phyloP scores from a whole-genome alignment of 352 stramenopile species.

The Phytophthora capsici region DNA sequence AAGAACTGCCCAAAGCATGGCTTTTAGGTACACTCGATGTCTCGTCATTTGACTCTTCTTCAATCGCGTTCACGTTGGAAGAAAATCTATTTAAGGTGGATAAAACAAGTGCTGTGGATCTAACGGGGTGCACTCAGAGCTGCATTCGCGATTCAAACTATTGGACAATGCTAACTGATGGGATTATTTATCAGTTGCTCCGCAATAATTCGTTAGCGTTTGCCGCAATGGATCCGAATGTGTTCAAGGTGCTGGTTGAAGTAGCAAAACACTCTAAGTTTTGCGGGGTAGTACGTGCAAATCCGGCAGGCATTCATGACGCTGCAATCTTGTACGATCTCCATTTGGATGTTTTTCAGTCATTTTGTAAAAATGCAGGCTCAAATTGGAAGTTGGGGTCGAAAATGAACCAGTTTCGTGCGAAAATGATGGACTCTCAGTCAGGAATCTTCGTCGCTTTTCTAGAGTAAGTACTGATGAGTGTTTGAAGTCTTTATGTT shows the following conservation, averaged over 20 bases:
- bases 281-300: slow-evolving; percentile 23
- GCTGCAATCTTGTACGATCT: slow-evolving; percentile 51
- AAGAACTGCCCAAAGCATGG: slow-evolving; percentile 68
- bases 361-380: slow-evolving; percentile 59
- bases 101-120: not conserved
- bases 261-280: slow-evolving; percentile 57
- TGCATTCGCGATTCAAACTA: slow-evolving; percentile 47
- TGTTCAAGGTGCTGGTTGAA: slow-evolving; percentile 53
- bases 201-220: slow-evolving; percentile 43
- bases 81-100: slow-evolving; percentile 34
- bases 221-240: slow-evolving; percentile 57
- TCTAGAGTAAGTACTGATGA: slow-evolving; percentile 56
- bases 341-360: slow-evolving; percentile 74
- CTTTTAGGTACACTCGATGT: slow-evolving; percentile 74
- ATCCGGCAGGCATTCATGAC: slow-evolving; percentile 27
- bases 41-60: slow-evolving; percentile 23
- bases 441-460: slow-evolving; percentile 72
- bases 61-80: slow-evolving; percentile 27
- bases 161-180: slow-evolving; percentile 77
- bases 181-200: slow-evolving; percentile 63
- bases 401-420: slow-evolving; percentile 42
- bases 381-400: slow-evolving; percentile 40
- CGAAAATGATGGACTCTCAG: slow-evolving; percentile 68
- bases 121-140: not conserved
- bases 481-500: not conserved